These are phyloP conservation scores for Erucastrum elatum DNA, from an alignment of 345 rosid genomes.

Conservation along the genomic window DNA sequence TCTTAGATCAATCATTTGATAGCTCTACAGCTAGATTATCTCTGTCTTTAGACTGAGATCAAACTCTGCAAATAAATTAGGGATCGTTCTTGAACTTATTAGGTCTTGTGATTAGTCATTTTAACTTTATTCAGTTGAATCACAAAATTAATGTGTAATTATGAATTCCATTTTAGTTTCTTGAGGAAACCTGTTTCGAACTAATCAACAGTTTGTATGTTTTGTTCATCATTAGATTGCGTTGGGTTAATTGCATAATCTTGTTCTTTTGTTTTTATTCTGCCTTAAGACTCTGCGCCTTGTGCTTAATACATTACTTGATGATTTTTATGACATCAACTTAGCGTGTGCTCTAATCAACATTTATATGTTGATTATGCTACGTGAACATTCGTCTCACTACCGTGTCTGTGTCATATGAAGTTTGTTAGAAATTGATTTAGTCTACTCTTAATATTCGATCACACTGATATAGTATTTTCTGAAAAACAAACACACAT, in stretches of 20 bases:
- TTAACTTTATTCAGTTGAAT: not conserved
- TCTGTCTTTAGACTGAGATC: not conserved
- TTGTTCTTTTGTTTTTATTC: not conserved
- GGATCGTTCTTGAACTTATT: not conserved
- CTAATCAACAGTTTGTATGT: not conserved
- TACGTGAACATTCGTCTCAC: not conserved
- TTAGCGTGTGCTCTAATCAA: not conserved
- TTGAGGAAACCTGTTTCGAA: not conserved
- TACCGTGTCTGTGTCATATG: not conserved
- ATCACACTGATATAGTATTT: not conserved
- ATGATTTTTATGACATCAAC: no score
- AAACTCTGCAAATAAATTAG: not conserved
- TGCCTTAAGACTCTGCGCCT: no score
- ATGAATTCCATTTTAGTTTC: not conserved
- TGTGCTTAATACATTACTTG: no score
- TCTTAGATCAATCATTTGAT: not conserved
- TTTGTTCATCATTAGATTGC: not conserved
- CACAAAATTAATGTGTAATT: not conserved
- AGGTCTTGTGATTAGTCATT: not conserved
- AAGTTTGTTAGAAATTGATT: not conserved
- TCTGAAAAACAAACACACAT: not conserved
- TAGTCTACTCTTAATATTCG: not conserved
- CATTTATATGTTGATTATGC: not conserved
- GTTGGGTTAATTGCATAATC: not conserved
- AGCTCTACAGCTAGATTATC: no score